Evolutionary conservation across 2,329 filamentous ascomycete genomes (phyloP), one percentile per base, ranked within the genome.

Genomic region (Macroventuria anomochaeta): DNA sequence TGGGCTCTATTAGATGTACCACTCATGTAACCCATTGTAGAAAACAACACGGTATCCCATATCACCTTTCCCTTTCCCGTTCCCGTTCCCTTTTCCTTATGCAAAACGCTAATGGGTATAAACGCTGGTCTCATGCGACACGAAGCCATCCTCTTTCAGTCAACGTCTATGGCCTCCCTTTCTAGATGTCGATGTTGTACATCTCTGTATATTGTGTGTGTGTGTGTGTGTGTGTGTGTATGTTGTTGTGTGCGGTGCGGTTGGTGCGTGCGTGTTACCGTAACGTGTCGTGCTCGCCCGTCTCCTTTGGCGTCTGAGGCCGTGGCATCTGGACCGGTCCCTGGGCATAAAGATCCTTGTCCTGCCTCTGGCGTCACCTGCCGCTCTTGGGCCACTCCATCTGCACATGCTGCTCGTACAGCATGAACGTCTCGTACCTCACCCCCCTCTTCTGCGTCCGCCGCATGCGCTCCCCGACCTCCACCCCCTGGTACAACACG

Each of bases 381-480:
- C n/a, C 40, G 15, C 48, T 51, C 33, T 46, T 46, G 15, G 49
- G 49, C 49, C 49, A 52, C 34, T 41, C 40, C 49, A 46, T 40
- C 34, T 52, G 41, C 29, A 32, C 29, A 21, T 46, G 41, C 17
- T 31, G 34, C 29, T 52, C 49, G 41, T 46, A 46, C 17, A 52
- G 41, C 67, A 68, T 65, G 46, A 72, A 72, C 10, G 68, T 71
- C 53, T 72, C 69, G 31, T 64, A 72, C 29, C 67, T 36, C 2
- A 70, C 65, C 11, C 68, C 68, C 49, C 68, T 62, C 58, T 66
- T 69, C 46, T 65, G 58, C 13, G 43, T 54, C 20, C 63, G 57
- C 46, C 56, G 61, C 20, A 58, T 43, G 41, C 53, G 58, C 26
- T 60, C 59, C 3, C 67, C 64, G 2, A 49, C 57, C 18, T 65